Evolutionary conservation across 148 eudicot genomes (phyloP).

Genomic region (Silene conica): DNA sequence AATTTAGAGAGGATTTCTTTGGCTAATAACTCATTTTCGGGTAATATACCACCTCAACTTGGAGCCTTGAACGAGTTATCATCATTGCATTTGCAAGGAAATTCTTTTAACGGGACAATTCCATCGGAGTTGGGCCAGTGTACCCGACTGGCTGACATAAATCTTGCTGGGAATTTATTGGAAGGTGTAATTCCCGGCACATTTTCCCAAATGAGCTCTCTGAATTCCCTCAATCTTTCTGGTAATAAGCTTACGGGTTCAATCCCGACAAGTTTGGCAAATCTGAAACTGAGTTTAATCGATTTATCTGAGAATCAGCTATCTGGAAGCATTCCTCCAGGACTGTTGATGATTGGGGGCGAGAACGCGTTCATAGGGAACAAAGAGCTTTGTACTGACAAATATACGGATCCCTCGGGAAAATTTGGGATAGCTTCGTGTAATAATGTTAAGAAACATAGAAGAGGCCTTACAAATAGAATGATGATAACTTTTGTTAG

Average conservation of each 20-base stretch:
- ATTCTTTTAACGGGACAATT: slow-evolving; percentile 56
- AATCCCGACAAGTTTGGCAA: slow-evolving; percentile 53
- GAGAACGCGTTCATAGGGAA: slow-evolving; percentile 60
- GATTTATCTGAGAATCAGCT: slow-evolving; percentile 74
- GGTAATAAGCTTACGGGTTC: slow-evolving; percentile 55
- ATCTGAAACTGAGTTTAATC: slow-evolving; percentile 60
- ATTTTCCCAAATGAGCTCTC: slow-evolving; percentile 43
- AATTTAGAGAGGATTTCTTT: slow-evolving; percentile 53
- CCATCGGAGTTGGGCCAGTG: slow-evolving; percentile 62
- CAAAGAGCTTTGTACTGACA: slow-evolving; percentile 55
- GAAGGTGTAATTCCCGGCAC: slow-evolving; percentile 56
- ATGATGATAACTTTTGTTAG: slow-evolving; percentile 39
- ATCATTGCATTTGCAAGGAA: slow-evolving; percentile 58
- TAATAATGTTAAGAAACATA: slow-evolving; percentile 22
- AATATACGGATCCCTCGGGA: slow-evolving; percentile 8
- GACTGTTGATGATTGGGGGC: slow-evolving; percentile 54
- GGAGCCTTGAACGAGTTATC: slow-evolving; percentile 59
- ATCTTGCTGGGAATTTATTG: slow-evolving; percentile 61
- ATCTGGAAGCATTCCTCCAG: slow-evolving; percentile 55
- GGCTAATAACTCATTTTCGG: slow-evolving; percentile 67
- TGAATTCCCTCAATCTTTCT: slow-evolving; percentile 89
- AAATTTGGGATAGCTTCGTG: slow-evolving; percentile 38
- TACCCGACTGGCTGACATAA: slow-evolving; percentile 56
- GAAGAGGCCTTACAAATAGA: slow-evolving; percentile 25
- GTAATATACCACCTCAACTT: slow-evolving; percentile 52